Evolutionary conservation across 2,329 filamentous ascomycete species (phyloP), one percentile per base, ranked within the genome.

Genomic region (Podosphaera aphanis): DNA sequence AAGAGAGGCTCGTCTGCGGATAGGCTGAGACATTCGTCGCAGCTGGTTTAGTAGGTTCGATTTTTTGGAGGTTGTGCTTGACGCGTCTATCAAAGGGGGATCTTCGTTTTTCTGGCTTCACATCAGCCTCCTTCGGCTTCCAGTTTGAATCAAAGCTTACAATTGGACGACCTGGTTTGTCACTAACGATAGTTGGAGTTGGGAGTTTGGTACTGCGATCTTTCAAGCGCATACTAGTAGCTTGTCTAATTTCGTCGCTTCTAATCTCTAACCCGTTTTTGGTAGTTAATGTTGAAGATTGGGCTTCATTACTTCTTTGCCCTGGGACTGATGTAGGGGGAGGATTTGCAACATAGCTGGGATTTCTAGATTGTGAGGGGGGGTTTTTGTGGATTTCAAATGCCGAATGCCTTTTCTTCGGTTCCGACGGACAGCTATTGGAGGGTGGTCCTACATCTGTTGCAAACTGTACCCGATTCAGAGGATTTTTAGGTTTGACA

Each of bases 71-170:
- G 36, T 49, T 48, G 38, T 48, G 47, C 48, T 52, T 44, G 47
- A 50, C 42, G 16, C 47, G 36, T 33, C 52, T 49, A 48, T 57
- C 55, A 45, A 56, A 55, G 38, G 51, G 52, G 39, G 54, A 55
- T 55, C 53, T 57, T 56, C 53, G 55, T 48, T 53, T 65, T 61
- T 69, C 67, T 64, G 71, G 66, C 63, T 78, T 80, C 66, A 73
- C 63, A 74, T 84, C 79, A 69, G 80, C 56, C 57, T 59, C 55
- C 45, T 54, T 69, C 59, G 76, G 72, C 68, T 76, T 80, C 77
- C 83, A 93, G 60, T 79, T 73, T 57, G 73, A 73, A 64, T 93
- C 74, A 70, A 95, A 95, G 71, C 88, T 95, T 69, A 95, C 88
- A 68, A 95, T 95, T 51, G 88, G 88, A 59, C 88, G 77, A 55